Conservation (phyloP, 345 rosid species). For the Luvunga scandens region DNA sequence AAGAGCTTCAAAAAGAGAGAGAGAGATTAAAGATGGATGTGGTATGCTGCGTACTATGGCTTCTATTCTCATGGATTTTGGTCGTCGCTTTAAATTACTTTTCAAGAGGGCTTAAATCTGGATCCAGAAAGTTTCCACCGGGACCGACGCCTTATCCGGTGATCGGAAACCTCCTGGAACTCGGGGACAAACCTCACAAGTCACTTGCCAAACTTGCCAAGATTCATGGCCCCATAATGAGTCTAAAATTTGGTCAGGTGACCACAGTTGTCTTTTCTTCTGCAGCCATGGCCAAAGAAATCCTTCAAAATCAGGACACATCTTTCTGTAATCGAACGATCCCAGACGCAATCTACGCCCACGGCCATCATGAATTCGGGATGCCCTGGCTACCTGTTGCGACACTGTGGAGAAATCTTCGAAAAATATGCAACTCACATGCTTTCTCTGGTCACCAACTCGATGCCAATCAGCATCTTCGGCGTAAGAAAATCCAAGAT, state of each 20-base stretch:
- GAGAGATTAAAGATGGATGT: background rate
- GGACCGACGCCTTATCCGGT: slow-evolving; percentile 33
- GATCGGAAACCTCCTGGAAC: slow-evolving; percentile 29
- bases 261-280: slow-evolving; percentile 35
- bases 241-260: slow-evolving; percentile 30
- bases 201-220: slow-evolving; percentile 34
- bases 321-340: slow-evolving; percentile 23
- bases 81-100: background rate
- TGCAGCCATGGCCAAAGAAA: slow-evolving; percentile 23
- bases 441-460: slow-evolving; percentile 23
- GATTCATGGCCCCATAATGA: slow-evolving; percentile 39
- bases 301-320: slow-evolving; percentile 29
- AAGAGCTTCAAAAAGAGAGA: background rate
- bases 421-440: slow-evolving; percentile 27
- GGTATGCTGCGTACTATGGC: background rate
- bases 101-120: background rate
- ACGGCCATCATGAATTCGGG: background rate
- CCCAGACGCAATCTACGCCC: background rate
- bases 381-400: slow-evolving; percentile 17
- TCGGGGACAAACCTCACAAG: slow-evolving; percentile 34
- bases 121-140: slow-evolving; percentile 27
- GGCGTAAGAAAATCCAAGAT: slow-evolving; percentile 24
- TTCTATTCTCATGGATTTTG: background rate
- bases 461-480: slow-evolving; percentile 18
- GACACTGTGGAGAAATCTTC: slow-evolving; percentile 22